Base-by-base conservation (phyloP, 1,139 yeast species). In the Kodamaea arcana region DNA sequence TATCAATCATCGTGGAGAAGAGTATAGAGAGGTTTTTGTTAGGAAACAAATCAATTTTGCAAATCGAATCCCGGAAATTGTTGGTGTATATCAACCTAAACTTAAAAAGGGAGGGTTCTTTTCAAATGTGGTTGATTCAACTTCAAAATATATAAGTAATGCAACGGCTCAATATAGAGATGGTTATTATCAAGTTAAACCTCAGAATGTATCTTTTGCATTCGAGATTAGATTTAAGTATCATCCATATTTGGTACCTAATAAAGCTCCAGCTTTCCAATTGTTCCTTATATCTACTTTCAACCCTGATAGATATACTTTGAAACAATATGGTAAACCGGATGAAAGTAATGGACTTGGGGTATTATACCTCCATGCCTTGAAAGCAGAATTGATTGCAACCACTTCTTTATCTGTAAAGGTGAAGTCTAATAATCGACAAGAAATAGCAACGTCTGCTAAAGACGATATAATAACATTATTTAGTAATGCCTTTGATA, bases 311-410 rank as follows among this genome's bases (percentile, higher is more conserved):
- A 46, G 54, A 16, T 73, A 66, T 39, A 50, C 69, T 3, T 50
- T 69, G 23, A 52, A 59, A 34, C 51, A 65, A 47, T 57, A 65
- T 31, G 69, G 66, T 0, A 50, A 52, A 22, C 60, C 67, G 0
- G 65, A 65, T 1, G 69, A 67, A 26, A 58, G 66, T 25, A 72
- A 73, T 37, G 79, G 79, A 0, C 49, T 72, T 29, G 80, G 80
- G 0, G 57, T 65, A 11, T 51, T 75, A 0, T 72, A 67, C 43
- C 44, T 75, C 27, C 72, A 68, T 32, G 49, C 52, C 23, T 46
- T 75, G 15, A 44, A 46, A 8, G 54, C 72, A 4, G 67, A 62
- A n/a, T 45, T 75, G 23, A 47, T 47, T 2, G 46, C 59, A 3
- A 52, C 54, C 11, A 69, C 74, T 0, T 32, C 44, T 3, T 49